phyloP scores from a whole-genome alignment of 2,329 filamentous ascomycete species.

The Phyllosticta ampelicida region DNA sequence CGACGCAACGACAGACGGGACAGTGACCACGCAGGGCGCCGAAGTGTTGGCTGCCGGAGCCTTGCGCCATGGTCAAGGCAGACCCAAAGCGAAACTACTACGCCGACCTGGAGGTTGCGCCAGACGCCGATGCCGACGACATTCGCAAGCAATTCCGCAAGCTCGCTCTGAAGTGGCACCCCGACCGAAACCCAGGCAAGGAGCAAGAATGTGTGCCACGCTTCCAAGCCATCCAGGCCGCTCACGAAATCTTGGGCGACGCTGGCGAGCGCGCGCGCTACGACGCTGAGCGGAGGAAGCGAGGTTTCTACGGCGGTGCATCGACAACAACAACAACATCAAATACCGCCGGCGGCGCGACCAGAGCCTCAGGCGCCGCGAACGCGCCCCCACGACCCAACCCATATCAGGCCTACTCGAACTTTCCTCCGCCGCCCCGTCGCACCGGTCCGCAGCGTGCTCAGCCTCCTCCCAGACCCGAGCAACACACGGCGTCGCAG shows the following conservation, averaged over 20 bases:
- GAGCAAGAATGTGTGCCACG: conserved; percentile 70
- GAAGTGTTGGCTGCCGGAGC: neutral
- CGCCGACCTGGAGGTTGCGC: conserved; percentile 63
- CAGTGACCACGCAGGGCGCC: neutral
- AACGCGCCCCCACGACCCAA: conserved; percentile 7
- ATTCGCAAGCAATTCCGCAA: conserved; percentile 82
- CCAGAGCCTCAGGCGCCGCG: neutral
- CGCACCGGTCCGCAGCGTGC: conserved; percentile 27
- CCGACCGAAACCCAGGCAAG: conserved; percentile 76
- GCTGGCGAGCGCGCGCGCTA: conserved; percentile 48
- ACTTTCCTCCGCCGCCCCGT: conserved; percentile 34
- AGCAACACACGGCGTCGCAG: conserved; percentile 18
- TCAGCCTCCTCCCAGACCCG: conserved; percentile 19
- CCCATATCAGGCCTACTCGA: conserved; percentile 16
- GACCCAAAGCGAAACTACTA: conserved; percentile 71
- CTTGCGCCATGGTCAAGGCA: conserved; percentile 53
- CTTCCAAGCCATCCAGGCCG: conserved; percentile 78
- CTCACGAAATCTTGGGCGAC: conserved; percentile 65
- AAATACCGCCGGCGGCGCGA: neutral
- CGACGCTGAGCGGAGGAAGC: conserved; percentile 48
- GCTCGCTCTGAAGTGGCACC: conserved; percentile 76
- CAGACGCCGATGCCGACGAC: conserved; percentile 58
- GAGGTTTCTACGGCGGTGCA: conserved; percentile 10
- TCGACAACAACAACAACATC: neutral
- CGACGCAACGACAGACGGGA: neutral